phyloP scores from a whole-genome alignment of 257 asterid genomes.

The Solanum paucissectum region DNA sequence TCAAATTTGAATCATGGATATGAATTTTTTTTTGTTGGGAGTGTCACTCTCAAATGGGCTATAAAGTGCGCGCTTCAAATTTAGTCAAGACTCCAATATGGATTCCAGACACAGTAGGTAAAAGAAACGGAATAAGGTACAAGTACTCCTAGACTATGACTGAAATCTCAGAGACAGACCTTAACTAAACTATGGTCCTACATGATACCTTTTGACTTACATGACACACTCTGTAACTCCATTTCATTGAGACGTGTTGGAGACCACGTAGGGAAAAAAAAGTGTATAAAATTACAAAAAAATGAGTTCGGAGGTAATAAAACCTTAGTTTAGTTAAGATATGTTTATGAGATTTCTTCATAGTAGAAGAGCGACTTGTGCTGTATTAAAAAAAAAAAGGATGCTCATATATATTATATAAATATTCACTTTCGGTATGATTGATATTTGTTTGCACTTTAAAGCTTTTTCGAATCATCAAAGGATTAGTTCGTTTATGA shows the following conservation, averaged over 20 bases:
- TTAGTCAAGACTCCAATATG: too few species aligned
- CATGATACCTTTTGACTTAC: not conserved
- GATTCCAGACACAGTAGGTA: not conserved
- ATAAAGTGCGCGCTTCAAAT: too few species aligned
- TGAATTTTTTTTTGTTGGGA: too few species aligned
- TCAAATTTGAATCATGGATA: too few species aligned
- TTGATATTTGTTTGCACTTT: not conserved
- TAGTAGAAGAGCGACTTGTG: too few species aligned
- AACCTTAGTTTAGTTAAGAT: not conserved
- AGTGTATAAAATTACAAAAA: too few species aligned
- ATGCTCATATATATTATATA: not conserved
- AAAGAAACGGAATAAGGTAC: not conserved
- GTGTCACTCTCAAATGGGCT: not conserved
- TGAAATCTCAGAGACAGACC: rapidly evolving
- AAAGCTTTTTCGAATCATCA: not conserved
- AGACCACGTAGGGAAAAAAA: not conserved
- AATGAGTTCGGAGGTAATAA: too few species aligned
- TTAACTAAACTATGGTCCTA: not conserved
- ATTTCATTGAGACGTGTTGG: not conserved
- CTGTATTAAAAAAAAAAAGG: too few species aligned
- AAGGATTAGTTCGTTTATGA: not conserved
- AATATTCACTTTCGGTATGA: not conserved
- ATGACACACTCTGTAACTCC: not conserved
- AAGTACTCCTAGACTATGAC: too few species aligned
- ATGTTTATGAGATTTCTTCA: not conserved